Base-by-base conservation (phyloP, 345 rosid species). In the Viola odorata region DNA sequence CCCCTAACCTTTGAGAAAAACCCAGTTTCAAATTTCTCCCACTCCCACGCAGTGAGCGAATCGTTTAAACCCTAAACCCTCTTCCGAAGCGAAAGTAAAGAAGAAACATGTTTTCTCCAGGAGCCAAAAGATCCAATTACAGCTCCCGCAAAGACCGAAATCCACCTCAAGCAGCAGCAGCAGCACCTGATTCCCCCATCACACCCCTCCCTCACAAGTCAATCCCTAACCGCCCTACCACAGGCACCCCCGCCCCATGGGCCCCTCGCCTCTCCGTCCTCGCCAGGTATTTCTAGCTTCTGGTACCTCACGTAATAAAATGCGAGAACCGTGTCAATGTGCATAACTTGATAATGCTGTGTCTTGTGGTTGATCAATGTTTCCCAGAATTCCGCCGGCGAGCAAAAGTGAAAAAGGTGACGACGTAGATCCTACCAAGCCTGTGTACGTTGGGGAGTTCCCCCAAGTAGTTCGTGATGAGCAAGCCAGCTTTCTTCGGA, bases 201-300 rank as follows among this genome's bases (percentile, higher is more conserved):
- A 91, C 97, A 57, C 96, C 89, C 32, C 69, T 65, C 47, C 52
- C n/a, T 55, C 71, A 72, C 52, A 54, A 37, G 71, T 68, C 74
- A 42, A 71, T 81, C 50, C 85, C 87, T 54, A 77, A 80, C 66
- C 88, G 89, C 11, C 96, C 96, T 7, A 52, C 16, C 70, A 79
- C 91, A 17, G 97, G 98, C 15, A 87, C 97, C 66, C 95, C 97
- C 3, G 90, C 89, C 48, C 94, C 98, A 53, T 89, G 96, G 96
- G 94, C 87, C 49, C 82, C 95, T 60, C 96, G 88, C 71, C 73
- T 92, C 39, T 92, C 97, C 13, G 88, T 87, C 68, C 92, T 92
- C 49, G 91, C 98, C 65, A 80, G 97, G 98, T 92, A 69, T 32
- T 58, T 23, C 32, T 23, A 23, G 32, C 32, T 23, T 23, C 32